Percentiles rank a stretch among this genome's conserved stretches.
Conservation (phyloP, 208 protist species). For the Endotrypanum monterogeii region DNA sequence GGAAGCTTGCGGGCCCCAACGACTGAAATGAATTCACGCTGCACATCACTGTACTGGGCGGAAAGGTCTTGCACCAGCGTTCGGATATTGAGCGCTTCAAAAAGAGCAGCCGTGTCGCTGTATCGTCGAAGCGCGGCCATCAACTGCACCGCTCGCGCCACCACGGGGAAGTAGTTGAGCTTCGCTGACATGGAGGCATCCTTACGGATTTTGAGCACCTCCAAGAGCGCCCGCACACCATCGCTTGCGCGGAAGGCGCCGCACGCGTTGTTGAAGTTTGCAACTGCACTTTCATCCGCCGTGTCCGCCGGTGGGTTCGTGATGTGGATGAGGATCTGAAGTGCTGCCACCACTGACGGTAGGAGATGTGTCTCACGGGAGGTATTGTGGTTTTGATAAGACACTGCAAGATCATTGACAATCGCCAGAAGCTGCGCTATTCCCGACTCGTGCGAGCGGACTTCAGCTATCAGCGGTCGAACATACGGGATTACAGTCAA, state of each 20-base stretch:
- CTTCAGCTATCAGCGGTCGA: slow-evolving; percentile 68
- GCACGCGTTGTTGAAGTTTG: slow-evolving; percentile 73
- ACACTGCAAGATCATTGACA: slow-evolving; percentile 62
- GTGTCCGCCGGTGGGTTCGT: slow-evolving; percentile 66
- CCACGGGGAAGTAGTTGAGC: slow-evolving; percentile 80
- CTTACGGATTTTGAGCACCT: slow-evolving; percentile 66
- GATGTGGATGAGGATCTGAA: slow-evolving; percentile 80
- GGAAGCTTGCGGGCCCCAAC: slow-evolving; percentile 63
- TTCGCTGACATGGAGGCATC: slow-evolving; percentile 77
- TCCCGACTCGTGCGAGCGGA: slow-evolving; percentile 65
- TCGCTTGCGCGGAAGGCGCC: slow-evolving; percentile 68
- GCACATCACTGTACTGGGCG: slow-evolving; percentile 68
- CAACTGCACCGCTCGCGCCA: slow-evolving; percentile 81
- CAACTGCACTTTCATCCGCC: slow-evolving; percentile 60
- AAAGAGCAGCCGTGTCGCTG: slow-evolving; percentile 74
- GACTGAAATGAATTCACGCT: slow-evolving; percentile 79
- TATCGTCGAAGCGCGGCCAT: slow-evolving; percentile 75
- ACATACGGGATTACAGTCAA: slow-evolving; percentile 76
- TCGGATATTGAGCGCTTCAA: slow-evolving; percentile 79
- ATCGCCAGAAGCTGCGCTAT: slow-evolving; percentile 81
- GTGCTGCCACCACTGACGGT: slow-evolving; percentile 61
- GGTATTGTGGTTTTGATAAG: slow-evolving; percentile 64
- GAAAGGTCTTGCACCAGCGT: slow-evolving; percentile 69
- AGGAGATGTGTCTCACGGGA: slow-evolving; percentile 75
- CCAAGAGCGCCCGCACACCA: slow-evolving; percentile 77